phyloP scores from a whole-genome alignment of 768 basidiomycete genomes.

The Auricularia cornea region DNA sequence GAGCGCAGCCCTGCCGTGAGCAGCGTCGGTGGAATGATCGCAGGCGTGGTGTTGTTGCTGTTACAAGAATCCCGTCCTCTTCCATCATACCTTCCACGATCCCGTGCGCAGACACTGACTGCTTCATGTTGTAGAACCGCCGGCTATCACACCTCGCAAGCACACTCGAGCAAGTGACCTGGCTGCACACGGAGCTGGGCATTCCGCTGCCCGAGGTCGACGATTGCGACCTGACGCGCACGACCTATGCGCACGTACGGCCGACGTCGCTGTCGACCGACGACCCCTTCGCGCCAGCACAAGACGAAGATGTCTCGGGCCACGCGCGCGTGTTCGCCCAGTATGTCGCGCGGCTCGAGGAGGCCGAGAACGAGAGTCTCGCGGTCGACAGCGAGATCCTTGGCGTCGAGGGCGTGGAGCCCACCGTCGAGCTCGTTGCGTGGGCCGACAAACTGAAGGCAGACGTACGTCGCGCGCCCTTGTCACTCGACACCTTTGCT shows the following conservation, averaged over 20 bases:
- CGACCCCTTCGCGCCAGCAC: constrained; percentile 10
- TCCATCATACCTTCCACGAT: too few relatives aligned
- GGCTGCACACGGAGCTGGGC: constrained; percentile 76
- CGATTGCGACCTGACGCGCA: constrained; percentile 1
- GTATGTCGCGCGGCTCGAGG: constrained; percentile 57
- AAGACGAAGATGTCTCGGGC: constrained; percentile 21
- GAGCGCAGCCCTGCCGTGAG: too few relatives aligned
- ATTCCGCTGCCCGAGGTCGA: constrained; percentile 47
- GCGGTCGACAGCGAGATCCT: constrained; percentile 30
- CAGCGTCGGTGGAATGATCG: too few relatives aligned
- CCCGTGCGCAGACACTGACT: too few relatives aligned
- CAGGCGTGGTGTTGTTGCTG: too few relatives aligned
- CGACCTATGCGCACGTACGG: too few relatives aligned
- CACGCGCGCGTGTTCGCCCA: constrained; percentile 53
- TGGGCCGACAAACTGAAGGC: constrained; percentile 56
- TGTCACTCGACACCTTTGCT: not conserved
- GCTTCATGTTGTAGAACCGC: constrained; percentile 40
- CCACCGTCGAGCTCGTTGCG: constrained; percentile 60
- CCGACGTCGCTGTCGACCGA: not conserved
- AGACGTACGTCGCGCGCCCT: constrained; percentile 21
- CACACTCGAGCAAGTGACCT: constrained; percentile 69
- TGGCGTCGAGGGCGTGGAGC: constrained; percentile 70
- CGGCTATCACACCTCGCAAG: constrained; percentile 56
- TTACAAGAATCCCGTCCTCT: too few relatives aligned
- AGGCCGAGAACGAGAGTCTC: constrained; percentile 42